Base-by-base conservation (phyloP, 176 grass and related monocot species). In the Oryza longistaminata region DNA sequence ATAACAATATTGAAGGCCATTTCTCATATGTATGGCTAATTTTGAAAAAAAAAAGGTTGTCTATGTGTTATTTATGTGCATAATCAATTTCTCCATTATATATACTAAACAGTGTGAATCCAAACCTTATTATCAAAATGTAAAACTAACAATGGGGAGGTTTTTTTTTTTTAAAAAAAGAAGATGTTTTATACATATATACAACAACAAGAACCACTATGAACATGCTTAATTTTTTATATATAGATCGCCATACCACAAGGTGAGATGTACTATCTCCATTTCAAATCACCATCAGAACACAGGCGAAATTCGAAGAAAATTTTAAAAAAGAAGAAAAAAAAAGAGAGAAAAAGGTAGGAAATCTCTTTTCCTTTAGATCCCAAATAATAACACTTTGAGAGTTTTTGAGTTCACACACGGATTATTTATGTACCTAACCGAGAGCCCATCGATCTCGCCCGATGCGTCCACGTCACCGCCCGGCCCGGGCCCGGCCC, bases 361-460 rank as follows among this genome's bases (percentile, higher is more conserved):
- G 15, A 73, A 62, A 62, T 9, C 11, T 16, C 49, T 52, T n/a
- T 66, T 31, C 19, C 73, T 89, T 74, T 85, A 77, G 19, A 79
- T 82, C 68, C 48, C 68, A n/a, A 75, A 75, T 43, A 75, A 75
- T 43, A 43, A 34, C 72, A 78, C 80, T 83, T 58, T 2, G 19
- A 58, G 53, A 58, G 53, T 7, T 35, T 58, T 58, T 7, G 46
- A 62, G 58, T 62, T 62, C 58, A 24, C 73, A 70, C n/a, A n/a
- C 75, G 27, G 17, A 76, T 89, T 92, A 89, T 92, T 75, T 92
- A 92, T 92, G 48, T 85, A 92, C 90, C 78, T 88, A 64, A 81
- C 10, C 34, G n/a, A 12, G 14, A 12, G 14, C 62, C 61, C 61
- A 48, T 77, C 50, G 70, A 70, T 77, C 50, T 58, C 70, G 39